Percentiles rank a stretch among this genome's conserved stretches.
Evolutionary conservation across 2,329 filamentous ascomycete species (phyloP).

Genomic region (Emericellopsis atlantica): DNA sequence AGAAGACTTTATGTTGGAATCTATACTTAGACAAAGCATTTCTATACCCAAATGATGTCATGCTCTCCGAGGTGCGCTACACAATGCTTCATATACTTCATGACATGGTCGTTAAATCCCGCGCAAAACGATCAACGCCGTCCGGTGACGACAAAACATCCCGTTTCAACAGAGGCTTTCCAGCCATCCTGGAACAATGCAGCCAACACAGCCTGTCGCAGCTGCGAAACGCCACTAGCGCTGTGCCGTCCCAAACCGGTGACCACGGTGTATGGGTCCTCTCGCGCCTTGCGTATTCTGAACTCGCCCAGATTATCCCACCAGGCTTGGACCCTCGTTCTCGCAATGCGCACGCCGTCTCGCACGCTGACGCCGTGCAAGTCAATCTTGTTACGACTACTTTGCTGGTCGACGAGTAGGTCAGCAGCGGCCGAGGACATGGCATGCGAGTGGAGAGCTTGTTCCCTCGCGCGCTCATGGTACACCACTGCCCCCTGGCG

Average conservation of each 20-base stretch:
- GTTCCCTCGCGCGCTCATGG: constrained; percentile 54
- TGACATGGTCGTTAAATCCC: not conserved
- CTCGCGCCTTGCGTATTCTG: constrained; percentile 34
- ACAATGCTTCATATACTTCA: not conserved
- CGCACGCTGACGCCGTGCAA: constrained; percentile 74
- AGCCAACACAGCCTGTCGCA: constrained; percentile 70
- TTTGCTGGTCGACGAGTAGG: constrained; percentile 54
- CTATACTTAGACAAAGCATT: no score
- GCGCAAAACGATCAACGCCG: constrained; percentile 13
- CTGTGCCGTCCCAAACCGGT: constrained; percentile 75
- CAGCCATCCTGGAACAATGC: constrained; percentile 69
- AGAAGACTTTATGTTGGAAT: no score
- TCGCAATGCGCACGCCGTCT: constrained; percentile 70
- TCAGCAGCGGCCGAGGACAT: constrained; percentile 59
- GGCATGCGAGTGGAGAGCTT: constrained; percentile 40
- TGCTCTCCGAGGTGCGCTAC: not conserved
- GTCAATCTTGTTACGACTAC: constrained; percentile 50
- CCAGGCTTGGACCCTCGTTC: constrained; percentile 56
- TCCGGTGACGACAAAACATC: constrained; percentile 59
- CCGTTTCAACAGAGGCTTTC: constrained; percentile 63
- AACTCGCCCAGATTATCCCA: constrained; percentile 62
- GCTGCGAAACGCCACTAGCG: constrained; percentile 57
- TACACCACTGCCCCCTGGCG: constrained; percentile 68
- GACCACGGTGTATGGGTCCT: constrained; percentile 55
- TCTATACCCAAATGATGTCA: no score